Percentiles rank a stretch among this genome's conserved stretches.
Evolutionary conservation across 177 flowering plant genomes (phyloP).

Genomic region (Vitis hybrid): DNA sequence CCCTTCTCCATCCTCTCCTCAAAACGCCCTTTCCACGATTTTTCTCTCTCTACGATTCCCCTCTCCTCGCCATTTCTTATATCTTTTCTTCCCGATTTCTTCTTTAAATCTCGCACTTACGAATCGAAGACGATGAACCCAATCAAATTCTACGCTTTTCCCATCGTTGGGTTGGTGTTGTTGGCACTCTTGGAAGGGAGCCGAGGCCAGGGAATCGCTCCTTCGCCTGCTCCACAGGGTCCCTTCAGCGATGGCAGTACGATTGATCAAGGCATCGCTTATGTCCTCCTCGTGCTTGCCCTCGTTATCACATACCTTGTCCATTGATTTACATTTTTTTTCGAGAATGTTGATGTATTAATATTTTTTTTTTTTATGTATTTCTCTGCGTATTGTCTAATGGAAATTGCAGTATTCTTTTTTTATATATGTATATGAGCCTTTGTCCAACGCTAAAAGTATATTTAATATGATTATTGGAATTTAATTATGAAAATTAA

Average conservation of each 20-base stretch:
- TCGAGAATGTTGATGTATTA: background rate
- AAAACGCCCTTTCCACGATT: too few relatives aligned
- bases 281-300: slow-evolving; percentile 49
- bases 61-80: background rate
- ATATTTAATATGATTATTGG: too few relatives aligned
- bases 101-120: background rate
- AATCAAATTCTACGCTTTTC: slow-evolving; percentile 19
- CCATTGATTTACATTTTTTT: slow-evolving; percentile 31
- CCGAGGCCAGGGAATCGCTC: slow-evolving; percentile 33
- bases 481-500: too few relatives aligned
- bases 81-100: background rate
- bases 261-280: slow-evolving; percentile 81
- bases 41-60: too few relatives aligned
- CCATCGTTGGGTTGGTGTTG: slow-evolving; percentile 31
- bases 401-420: too few relatives aligned
- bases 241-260: slow-evolving; percentile 42
- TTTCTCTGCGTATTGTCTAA: background rate
- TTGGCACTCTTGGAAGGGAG: slow-evolving; percentile 23
- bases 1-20: background rate
- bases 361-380: background rate
- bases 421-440: too few relatives aligned
- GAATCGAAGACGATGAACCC: slow-evolving; percentile 28
- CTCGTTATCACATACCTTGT: slow-evolving; percentile 59
- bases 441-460: too few relatives aligned
- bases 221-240: slow-evolving; percentile 34